phyloP scores from a whole-genome alignment of 164 flowering plant species.

The Sextonia rubra region DNA sequence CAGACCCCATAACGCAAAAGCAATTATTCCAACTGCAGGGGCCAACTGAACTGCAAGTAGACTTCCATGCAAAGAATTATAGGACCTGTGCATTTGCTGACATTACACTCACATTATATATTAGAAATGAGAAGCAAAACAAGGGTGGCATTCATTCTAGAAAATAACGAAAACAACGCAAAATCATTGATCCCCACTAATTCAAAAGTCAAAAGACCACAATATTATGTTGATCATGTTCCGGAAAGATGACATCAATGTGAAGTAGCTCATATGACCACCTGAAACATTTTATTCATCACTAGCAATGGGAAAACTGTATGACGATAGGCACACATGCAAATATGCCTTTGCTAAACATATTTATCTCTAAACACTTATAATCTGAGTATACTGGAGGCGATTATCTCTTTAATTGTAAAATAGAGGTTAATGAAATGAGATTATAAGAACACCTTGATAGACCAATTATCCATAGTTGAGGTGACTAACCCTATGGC shows the following conservation, averaged over 20 bases:
- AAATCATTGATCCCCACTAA: neutral
- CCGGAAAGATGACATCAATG: neutral
- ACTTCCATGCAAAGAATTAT: conserved; percentile 40
- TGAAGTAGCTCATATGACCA: neutral
- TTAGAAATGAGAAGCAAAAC: neutral
- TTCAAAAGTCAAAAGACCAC: neutral
- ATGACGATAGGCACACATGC: neutral
- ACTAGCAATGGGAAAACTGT: neutral
- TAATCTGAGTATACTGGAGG: too few species aligned
- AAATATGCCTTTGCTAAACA: neutral
- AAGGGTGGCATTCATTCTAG: neutral
- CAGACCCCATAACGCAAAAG: conserved; percentile 78
- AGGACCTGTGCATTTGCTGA: conserved; percentile 43
- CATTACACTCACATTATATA: neutral
- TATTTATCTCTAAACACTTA: neutral
- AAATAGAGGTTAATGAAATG: too few species aligned
- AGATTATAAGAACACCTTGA: too few species aligned
- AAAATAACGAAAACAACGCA: neutral
- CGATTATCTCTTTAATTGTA: too few species aligned
- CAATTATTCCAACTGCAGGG: conserved; percentile 61
- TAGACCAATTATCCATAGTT: too few species aligned
- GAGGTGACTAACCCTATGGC: too few species aligned
- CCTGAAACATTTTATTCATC: neutral
- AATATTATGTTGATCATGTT: neutral
- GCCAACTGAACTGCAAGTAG: conserved; percentile 47